Percentiles rank a stretch among this genome's conserved stretches.
Evolutionary conservation across 2,329 filamentous ascomycete species (phyloP).

Genomic region (Pseudogymnoascus sp.): DNA sequence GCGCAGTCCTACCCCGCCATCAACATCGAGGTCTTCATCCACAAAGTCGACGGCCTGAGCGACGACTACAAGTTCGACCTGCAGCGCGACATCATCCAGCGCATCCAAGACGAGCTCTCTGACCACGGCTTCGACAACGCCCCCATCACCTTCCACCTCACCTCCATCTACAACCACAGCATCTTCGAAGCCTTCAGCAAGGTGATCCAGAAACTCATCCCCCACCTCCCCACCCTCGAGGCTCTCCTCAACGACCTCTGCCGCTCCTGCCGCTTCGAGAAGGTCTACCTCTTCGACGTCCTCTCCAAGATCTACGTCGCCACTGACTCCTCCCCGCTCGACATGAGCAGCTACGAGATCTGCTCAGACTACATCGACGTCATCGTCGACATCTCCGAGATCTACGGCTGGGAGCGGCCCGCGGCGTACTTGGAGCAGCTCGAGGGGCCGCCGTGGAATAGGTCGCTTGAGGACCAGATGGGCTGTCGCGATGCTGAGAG

Average conservation of each 20-base stretch:
- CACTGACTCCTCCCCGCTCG: constrained; percentile 84
- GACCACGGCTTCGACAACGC: constrained; percentile 91
- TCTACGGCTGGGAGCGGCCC: constrained; percentile 72
- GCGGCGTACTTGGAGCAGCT: constrained; percentile 46
- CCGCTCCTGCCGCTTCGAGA: constrained; percentile 90
- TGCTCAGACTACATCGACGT: constrained; percentile 98
- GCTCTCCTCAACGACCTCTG: constrained; percentile 89
- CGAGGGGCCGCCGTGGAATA: constrained; percentile 53
- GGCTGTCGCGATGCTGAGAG: constrained; percentile 60
- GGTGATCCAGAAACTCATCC: constrained; percentile 95
- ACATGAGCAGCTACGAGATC: constrained; percentile 95
- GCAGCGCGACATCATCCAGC: constrained; percentile 91
- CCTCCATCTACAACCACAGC: constrained; percentile 96
- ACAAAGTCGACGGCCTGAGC: constrained; percentile 96
- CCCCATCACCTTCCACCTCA: constrained; percentile 89
- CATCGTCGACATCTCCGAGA: constrained; percentile 91
- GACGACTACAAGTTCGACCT: constrained; percentile 96
- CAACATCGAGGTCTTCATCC: constrained; percentile 97
- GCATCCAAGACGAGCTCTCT: constrained; percentile 90
- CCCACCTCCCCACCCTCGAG: constrained; percentile 85
- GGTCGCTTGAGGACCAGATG: constrained; percentile 56
- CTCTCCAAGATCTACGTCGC: constrained; percentile 98
- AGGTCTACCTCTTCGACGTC: constrained; percentile 96
- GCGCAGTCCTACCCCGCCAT: constrained; percentile 85
- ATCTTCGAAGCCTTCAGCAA: constrained; percentile 98